phyloP scores from a whole-genome alignment of 1,284 basidiomycete species.

The Nidula niveotomentosa region DNA sequence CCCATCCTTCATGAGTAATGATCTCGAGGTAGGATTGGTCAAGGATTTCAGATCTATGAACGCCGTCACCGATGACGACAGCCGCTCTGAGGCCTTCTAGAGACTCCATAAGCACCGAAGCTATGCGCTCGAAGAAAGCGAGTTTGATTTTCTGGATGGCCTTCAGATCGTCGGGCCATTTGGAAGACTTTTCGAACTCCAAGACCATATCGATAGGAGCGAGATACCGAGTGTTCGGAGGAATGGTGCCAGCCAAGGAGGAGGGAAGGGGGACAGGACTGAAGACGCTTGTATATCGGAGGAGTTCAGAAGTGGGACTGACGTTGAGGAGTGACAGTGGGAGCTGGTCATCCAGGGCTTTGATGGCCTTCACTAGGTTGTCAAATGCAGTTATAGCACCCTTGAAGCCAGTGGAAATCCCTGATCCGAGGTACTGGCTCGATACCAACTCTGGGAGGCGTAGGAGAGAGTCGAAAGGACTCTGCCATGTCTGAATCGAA shows the following conservation, averaged over 20 bases:
- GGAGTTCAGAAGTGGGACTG: slow-evolving; percentile 68
- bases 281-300: slow-evolving; percentile 87
- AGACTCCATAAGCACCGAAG: slow-evolving; percentile 56
- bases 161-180: slow-evolving; percentile 94
- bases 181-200: slow-evolving; percentile 88
- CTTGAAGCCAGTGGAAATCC: slow-evolving; percentile 68
- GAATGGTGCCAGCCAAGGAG: slow-evolving; percentile 43
- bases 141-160: slow-evolving; percentile 96
- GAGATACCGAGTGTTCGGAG: slow-evolving; percentile 61
- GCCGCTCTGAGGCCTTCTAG: slow-evolving; percentile 52
- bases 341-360: slow-evolving; percentile 74
- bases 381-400: slow-evolving; percentile 83
- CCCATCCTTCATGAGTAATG: slow-evolving; percentile 82
- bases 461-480: slow-evolving; percentile 66
- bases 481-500: slow-evolving; percentile 59
- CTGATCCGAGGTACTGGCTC: slow-evolving; percentile 45
- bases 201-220: slow-evolving; percentile 74
- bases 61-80: slow-evolving; percentile 57
- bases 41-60: slow-evolving; percentile 52
- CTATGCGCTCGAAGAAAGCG: slow-evolving; percentile 85
- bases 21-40: slow-evolving; percentile 82
- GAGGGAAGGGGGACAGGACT: slow-evolving; percentile 60
- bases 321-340: slow-evolving; percentile 83
- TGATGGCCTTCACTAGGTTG: slow-evolving; percentile 74
- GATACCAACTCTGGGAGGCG: slow-evolving; percentile 62